phyloP scores from a whole-genome alignment of 2,329 filamentous ascomycete genomes.

The Epichloe gansuensis region DNA sequence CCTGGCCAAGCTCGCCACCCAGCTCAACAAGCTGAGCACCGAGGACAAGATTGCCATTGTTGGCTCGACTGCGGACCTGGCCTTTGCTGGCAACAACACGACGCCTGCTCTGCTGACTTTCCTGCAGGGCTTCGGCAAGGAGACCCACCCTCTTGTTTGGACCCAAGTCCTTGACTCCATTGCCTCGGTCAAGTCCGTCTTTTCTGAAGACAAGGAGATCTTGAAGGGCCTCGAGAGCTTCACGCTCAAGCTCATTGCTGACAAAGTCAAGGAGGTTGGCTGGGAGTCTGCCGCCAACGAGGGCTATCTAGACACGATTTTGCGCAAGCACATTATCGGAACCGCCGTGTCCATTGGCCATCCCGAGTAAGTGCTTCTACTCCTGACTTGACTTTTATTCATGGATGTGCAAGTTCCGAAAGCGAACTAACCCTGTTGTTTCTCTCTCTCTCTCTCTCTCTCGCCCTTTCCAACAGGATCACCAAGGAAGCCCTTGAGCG shows the following conservation, averaged over 20 bases:
- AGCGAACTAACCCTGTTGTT: neutral
- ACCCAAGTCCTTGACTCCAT: conserved; percentile 71
- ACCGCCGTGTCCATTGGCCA: conserved; percentile 69
- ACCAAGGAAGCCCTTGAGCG: conserved; percentile 63
- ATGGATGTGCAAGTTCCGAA: neutral
- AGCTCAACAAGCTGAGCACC: conserved; percentile 62
- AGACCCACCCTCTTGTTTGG: conserved; percentile 83
- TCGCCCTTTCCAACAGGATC: conserved; percentile 31
- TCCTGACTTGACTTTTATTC: neutral
- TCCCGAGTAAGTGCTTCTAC: conserved; percentile 42
- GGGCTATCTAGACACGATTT: conserved; percentile 68
- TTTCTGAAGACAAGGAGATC: conserved; percentile 62
- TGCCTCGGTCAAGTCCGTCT: conserved; percentile 69
- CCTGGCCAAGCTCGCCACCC: conserved; percentile 65
- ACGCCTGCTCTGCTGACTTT: conserved; percentile 75
- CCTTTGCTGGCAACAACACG: conserved; percentile 73
- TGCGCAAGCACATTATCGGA: conserved; percentile 70
- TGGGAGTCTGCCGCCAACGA: conserved; percentile 75
- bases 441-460: neutral
- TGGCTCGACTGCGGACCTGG: conserved; percentile 79
- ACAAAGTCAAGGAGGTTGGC: conserved; percentile 66
- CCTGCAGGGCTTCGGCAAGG: conserved; percentile 69
- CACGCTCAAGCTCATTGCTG: conserved; percentile 61
- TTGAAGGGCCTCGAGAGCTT: conserved; percentile 67
- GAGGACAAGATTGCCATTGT: conserved; percentile 90